phyloP scores from a whole-genome alignment of 768 basidiomycete genomes.

The Russula sp. region DNA sequence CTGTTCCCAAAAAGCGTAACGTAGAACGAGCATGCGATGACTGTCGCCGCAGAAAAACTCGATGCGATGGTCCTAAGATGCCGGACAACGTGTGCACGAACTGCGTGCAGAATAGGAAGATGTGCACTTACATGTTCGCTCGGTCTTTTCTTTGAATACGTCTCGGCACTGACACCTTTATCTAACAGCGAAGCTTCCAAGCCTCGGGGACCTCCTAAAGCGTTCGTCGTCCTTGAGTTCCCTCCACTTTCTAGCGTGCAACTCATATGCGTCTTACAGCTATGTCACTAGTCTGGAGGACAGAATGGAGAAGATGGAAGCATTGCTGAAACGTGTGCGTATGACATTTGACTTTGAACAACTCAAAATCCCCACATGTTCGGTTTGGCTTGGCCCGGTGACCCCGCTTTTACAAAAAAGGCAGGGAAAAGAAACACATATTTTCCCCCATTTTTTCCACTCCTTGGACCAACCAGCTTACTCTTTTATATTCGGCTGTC shows the following conservation, averaged over 20 bases:
- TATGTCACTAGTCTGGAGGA: conserved; percentile 32
- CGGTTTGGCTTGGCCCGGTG: background rate
- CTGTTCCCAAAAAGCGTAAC: conserved; percentile 29
- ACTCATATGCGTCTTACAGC: conserved; percentile 19
- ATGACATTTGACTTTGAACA: background rate
- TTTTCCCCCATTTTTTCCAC: conserved; percentile 26
- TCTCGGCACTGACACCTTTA: background rate
- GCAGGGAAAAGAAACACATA: background rate
- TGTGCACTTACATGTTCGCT: conserved; percentile 32
- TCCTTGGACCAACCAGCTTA: background rate
- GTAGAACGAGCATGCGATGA: conserved; percentile 31
- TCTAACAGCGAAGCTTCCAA: conserved; percentile 30
- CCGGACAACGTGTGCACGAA: conserved; percentile 33
- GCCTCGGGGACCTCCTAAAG: conserved; percentile 35
- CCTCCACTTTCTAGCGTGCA: background rate
- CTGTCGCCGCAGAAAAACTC: conserved; percentile 30
- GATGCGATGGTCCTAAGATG: conserved; percentile 31
- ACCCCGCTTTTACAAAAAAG: background rate
- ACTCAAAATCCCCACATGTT: background rate
- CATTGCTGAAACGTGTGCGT: conserved; percentile 32
- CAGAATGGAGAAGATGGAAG: conserved; percentile 32
- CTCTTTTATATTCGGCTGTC: background rate
- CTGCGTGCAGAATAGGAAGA: conserved; percentile 28
- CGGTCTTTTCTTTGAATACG: background rate
- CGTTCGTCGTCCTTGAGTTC: conserved; percentile 25